phyloP scores from a whole-genome alignment of 106 monocot species.

The Amphibolis antarctica region DNA sequence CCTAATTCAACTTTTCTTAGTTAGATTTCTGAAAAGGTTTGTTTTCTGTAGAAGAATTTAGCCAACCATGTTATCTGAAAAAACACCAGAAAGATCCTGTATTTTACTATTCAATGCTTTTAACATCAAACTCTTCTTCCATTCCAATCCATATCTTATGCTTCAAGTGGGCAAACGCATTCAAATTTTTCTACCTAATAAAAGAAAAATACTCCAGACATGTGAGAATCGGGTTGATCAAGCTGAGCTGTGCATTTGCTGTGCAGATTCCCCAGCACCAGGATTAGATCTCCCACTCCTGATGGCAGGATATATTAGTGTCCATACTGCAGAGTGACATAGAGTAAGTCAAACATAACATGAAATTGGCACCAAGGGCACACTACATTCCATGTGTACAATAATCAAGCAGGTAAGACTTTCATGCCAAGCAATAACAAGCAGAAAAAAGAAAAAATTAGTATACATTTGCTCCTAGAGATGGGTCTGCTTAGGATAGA shows the following conservation, averaged over 20 bases:
- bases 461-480: neutral
- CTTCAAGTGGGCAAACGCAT: too few relatives aligned
- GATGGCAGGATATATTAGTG: conserved; percentile 5
- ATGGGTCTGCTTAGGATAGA: neutral
- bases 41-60: too few relatives aligned
- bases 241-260: neutral
- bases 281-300: neutral
- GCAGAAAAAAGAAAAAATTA: neutral
- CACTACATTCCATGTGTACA: too few relatives aligned
- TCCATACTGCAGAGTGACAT: conserved; percentile 2
- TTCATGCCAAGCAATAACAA: neutral
- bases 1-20: too few relatives aligned
- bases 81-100: too few relatives aligned
- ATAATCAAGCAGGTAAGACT: neutral
- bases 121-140: too few relatives aligned
- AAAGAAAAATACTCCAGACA: neutral
- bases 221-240: neutral
- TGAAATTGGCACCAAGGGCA: too few relatives aligned
- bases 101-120: too few relatives aligned
- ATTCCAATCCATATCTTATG: too few relatives aligned
- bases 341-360: neutral
- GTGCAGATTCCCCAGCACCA: neutral
- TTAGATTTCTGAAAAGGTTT: too few relatives aligned
- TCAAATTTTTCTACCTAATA: too few relatives aligned
- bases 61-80: too few relatives aligned